Evolutionary conservation across 2,329 filamentous ascomycete species (phyloP).

Genomic region (Cladobotryum mycophilum): DNA sequence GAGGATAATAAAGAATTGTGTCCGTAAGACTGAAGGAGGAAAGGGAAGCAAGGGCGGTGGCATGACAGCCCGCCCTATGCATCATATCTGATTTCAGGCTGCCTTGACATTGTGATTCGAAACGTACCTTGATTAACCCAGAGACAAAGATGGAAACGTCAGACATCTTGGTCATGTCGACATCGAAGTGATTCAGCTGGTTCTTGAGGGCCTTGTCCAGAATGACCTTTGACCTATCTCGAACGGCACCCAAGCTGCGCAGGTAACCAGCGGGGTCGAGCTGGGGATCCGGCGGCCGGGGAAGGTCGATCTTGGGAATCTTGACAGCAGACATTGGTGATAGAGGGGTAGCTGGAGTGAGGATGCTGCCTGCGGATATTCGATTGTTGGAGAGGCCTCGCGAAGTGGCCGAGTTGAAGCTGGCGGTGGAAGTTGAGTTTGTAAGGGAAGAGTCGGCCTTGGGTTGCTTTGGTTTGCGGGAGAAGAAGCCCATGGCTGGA

Average conservation of each 20-base stretch:
- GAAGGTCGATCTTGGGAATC: conserved; percentile 72
- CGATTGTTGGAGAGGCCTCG: conserved; percentile 41
- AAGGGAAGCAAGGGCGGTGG: background rate
- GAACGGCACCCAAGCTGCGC: conserved; percentile 79
- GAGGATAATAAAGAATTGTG: background rate
- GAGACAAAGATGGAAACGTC: conserved; percentile 83
- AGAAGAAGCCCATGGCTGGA: conserved; percentile 48
- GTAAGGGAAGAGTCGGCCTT: conserved; percentile 37
- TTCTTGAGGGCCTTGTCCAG: conserved; percentile 72
- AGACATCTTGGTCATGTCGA: conserved; percentile 76
- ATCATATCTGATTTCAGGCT: no score
- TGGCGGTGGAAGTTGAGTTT: conserved; percentile 43
- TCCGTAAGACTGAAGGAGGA: background rate
- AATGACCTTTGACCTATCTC: conserved; percentile 69
- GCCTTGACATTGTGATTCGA: background rate
- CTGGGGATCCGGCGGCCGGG: conserved; percentile 78
- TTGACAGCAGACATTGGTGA: conserved; percentile 46
- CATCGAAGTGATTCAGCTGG: conserved; percentile 77
- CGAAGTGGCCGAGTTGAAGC: conserved; percentile 45
- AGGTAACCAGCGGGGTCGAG: conserved; percentile 87
- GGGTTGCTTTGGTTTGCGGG: conserved; percentile 46
- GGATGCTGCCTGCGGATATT: conserved; percentile 43
- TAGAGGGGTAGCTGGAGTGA: conserved; percentile 38
- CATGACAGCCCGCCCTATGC: no score
- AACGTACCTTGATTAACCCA: conserved; percentile 83